phyloP scores from a whole-genome alignment of 805 yeast genomes.

The Komagataella phaffii region DNA sequence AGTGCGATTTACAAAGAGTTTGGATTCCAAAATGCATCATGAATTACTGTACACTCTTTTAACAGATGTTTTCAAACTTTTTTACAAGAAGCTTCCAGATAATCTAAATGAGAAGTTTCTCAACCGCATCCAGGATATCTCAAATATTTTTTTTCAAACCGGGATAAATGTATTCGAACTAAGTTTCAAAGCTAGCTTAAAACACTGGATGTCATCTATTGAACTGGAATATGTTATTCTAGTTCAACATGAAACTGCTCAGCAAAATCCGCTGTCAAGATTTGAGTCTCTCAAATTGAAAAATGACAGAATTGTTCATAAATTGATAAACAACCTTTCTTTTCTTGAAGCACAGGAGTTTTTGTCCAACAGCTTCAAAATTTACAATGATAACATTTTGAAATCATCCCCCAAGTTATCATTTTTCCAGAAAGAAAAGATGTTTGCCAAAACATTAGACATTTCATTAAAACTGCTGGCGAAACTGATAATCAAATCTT shows the following conservation, averaged over 20 bases:
- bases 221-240: background rate
- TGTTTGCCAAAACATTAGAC: background rate
- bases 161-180: background rate
- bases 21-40: background rate
- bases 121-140: background rate
- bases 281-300: background rate
- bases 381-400: background rate
- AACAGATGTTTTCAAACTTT: background rate
- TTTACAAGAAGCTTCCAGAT: background rate
- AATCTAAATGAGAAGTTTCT: background rate
- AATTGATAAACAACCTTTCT: background rate
- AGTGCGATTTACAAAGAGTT: background rate
- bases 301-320: background rate
- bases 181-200: background rate
- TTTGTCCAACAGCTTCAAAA: background rate
- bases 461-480: background rate
- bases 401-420: background rate
- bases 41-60: background rate
- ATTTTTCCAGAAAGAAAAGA: background rate
- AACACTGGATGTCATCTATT: background rate
- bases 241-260: background rate
- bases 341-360: background rate
- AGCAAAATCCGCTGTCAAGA: background rate
- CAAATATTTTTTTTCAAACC: background rate
- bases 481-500: background rate